Conservation (phyloP, 495 filamentous ascomycete genomes). For the Immersiella caudata region DNA sequence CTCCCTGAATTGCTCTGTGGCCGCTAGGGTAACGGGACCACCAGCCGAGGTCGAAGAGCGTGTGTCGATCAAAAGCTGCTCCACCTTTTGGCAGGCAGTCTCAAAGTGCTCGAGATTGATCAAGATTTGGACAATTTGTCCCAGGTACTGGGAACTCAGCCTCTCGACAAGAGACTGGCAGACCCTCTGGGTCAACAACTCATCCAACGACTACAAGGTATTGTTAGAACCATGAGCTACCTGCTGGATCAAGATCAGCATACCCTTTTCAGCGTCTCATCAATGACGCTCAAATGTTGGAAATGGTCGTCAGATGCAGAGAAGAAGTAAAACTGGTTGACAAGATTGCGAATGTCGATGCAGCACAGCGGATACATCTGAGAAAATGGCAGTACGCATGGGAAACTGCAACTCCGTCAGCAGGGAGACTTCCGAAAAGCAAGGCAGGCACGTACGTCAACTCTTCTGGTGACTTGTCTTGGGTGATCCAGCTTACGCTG, state of each 20-base stretch:
- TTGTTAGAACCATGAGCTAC: neutral
- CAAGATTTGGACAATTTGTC: conserved; percentile 96
- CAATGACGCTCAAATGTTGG: conserved; percentile 79
- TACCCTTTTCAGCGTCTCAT: conserved; percentile 81
- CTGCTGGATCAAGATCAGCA: too few species aligned
- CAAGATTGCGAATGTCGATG: conserved; percentile 94
- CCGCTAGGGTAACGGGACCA: conserved; percentile 71
- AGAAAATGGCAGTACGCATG: conserved; percentile 91
- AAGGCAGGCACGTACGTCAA: conserved; percentile 61
- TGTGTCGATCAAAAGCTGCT: conserved; percentile 77
- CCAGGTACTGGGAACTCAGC: conserved; percentile 87
- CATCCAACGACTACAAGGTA: conserved; percentile 64
- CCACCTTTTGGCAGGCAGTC: conserved; percentile 83
- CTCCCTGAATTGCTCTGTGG: conserved; percentile 80
- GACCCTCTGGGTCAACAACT: conserved; percentile 85
- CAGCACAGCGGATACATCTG: conserved; percentile 99
- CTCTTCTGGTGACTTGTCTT: conserved; percentile 74
- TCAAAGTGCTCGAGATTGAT: conserved; percentile 98
- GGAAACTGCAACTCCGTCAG: conserved; percentile 62
- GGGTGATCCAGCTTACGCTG: conserved; percentile 89
- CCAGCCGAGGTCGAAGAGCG: conserved; percentile 77
- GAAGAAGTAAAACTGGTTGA: conserved; percentile 96
- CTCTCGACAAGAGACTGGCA: conserved; percentile 87
- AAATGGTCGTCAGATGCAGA: conserved; percentile 80
- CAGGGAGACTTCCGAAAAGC: neutral